These are phyloP conservation scores for Penicillium italicum DNA, from an alignment of 2,329 filamentous ascomycete genomes.

Conservation along the genomic window DNA sequence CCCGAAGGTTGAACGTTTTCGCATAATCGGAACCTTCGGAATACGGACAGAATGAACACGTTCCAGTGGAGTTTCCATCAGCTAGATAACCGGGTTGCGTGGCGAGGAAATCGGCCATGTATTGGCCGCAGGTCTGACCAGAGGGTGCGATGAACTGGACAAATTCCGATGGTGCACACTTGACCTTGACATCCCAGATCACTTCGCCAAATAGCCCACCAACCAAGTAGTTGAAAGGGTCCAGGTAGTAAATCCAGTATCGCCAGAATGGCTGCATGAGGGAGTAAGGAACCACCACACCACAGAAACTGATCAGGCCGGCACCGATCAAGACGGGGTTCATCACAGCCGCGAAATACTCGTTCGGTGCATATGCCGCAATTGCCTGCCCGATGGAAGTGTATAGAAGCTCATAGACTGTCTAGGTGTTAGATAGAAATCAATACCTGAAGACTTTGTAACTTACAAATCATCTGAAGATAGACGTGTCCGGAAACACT, in stretches of 20 bases:
- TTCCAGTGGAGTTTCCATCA: constrained; percentile 26
- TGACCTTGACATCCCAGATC: constrained; percentile 40
- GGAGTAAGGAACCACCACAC: constrained; percentile 39
- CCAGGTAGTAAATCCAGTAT: constrained; percentile 46
- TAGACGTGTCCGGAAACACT: constrained; percentile 38
- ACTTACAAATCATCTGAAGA: constrained; percentile 40
- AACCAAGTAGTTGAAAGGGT: constrained; percentile 45
- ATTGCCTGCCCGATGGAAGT: constrained; percentile 47
- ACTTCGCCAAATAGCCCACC: constrained; percentile 39
- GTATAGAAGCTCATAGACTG: constrained; percentile 44
- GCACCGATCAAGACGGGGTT: constrained; percentile 55
- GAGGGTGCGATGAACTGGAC: constrained; percentile 27
- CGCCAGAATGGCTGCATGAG: constrained; percentile 42
- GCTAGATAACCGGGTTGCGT: constrained; percentile 30
- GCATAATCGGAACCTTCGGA: constrained; percentile 34
- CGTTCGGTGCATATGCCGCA: constrained; percentile 61
- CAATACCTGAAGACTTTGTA: not conserved
- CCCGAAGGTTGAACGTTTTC: constrained; percentile 32
- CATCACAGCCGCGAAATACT: constrained; percentile 56
- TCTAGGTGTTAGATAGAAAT: not conserved
- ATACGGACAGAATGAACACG: constrained; percentile 34
- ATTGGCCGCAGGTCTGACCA: constrained; percentile 34
- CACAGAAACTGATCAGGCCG: constrained; percentile 40
- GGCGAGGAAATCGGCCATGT: constrained; percentile 33
- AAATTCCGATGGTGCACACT: constrained; percentile 34